These are phyloP conservation scores for Sergeia podlipaevii DNA, from an alignment of 208 protist genomes.

Conservation along the genomic window DNA sequence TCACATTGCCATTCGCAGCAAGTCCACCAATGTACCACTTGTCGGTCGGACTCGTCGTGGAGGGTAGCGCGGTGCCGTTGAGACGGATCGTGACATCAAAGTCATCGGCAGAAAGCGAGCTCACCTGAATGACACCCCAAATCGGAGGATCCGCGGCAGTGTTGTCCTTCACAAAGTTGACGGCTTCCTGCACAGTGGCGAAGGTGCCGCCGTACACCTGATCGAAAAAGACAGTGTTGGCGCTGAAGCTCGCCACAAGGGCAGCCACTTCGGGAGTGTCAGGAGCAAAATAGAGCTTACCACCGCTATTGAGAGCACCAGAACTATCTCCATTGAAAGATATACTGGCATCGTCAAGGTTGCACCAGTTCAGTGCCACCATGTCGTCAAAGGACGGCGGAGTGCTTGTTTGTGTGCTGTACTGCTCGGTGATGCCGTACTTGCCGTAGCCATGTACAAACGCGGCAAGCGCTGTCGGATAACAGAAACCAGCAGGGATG, in stretches of 20 bases:
- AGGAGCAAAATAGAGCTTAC: constrained; percentile 43
- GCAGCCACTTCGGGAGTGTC: constrained; percentile 18
- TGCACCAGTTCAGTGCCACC: constrained; percentile 45
- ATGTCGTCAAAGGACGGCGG: constrained; percentile 42
- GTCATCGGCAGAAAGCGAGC: constrained; percentile 12
- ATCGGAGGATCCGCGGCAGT: constrained; percentile 15
- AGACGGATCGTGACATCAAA: constrained; percentile 44
- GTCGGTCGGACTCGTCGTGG: constrained; percentile 1
- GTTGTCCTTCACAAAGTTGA: constrained; percentile 12
- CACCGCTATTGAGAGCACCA: constrained; percentile 9
- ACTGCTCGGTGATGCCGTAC: no score
- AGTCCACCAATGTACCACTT: constrained; percentile 27
- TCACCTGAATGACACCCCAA: constrained; percentile 51
- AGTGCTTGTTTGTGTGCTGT: constrained; percentile 7
- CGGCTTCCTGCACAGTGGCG: constrained; percentile 9
- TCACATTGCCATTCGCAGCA: not conserved
- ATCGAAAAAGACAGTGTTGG: constrained; percentile 23
- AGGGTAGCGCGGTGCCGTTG: constrained; percentile 30
- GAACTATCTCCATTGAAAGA: not conserved
- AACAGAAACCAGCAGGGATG: constrained; percentile 21
- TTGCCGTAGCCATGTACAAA: not conserved
- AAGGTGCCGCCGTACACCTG: constrained; percentile 37
- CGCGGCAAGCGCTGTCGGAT: not conserved
- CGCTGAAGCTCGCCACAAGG: constrained; percentile 33
- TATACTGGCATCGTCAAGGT: constrained; percentile 7